Base-by-base conservation (phyloP, 2,329 filamentous ascomycete genomes). In the Stromatinia cepivora region DNA sequence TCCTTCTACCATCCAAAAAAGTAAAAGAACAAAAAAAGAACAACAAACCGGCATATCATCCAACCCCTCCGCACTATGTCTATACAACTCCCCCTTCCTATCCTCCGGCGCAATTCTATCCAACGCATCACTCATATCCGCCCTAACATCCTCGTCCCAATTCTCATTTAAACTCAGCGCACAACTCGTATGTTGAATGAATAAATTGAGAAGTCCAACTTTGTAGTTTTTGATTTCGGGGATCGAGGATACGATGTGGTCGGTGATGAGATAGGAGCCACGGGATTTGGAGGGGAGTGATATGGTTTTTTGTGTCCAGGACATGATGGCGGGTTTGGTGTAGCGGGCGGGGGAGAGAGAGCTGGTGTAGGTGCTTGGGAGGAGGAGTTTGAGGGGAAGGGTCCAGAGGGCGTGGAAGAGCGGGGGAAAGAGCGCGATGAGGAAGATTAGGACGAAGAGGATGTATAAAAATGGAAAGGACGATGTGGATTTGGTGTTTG, bases 101-200 rank as follows among this genome's bases (percentile, higher is more conserved):
- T 96, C 94, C 77, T 92, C 91, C 0, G 94, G 93, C 54, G 90
- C 95, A 76, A 99, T 91, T 57, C 93, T 85, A 80, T 99, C 94
- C 73, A 99, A 84, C 59, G 94, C 93, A 82, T 97, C 93, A 77
- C 88, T 93, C 94, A 98, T 78, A 80, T 99, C 93, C 53, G 86
- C 86, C 70, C 93, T 87, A n/a, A 99, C 95, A 81, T 96, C 92
- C 58, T 80, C 80, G 78, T 94, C 92, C 80, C 87, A 90, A 82
- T 98, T 98, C 85, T 99, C 95, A 79, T 99, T 99, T 76, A 99
- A 82, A 71, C 88, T 92, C 66, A 99, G 85, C 17, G 92, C 95
- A 81, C 93, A 97, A 77, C 89, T 93, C 7, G 95, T 99, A 82
- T 99, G 95, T 82, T 99, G 94, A 67, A 98, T 86, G 80, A 98